phyloP scores from a whole-genome alignment of 2,329 filamentous ascomycete genomes.

The Herpotrichia juniperi region DNA sequence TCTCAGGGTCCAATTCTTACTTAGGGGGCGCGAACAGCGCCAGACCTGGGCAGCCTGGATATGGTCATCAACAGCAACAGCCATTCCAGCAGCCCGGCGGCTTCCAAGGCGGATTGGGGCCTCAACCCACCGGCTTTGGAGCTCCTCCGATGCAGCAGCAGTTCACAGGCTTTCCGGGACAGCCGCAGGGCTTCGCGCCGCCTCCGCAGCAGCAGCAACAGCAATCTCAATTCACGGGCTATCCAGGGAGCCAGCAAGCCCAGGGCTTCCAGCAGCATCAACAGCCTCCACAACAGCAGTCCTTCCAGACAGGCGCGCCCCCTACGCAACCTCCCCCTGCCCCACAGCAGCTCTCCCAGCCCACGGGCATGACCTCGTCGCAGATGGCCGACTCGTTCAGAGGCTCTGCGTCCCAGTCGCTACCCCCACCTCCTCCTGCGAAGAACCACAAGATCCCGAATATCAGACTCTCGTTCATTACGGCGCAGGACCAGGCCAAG shows the following conservation, averaged over 20 bases:
- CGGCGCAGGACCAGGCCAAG: slow-evolving; percentile 90
- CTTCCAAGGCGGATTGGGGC: slow-evolving; percentile 51
- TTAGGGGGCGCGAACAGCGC: slow-evolving; percentile 79
- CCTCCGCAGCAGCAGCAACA: slow-evolving; percentile 50
- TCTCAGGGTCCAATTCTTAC: slow-evolving; percentile 86
- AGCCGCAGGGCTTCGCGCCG: slow-evolving; percentile 54
- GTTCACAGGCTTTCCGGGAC: slow-evolving; percentile 56
- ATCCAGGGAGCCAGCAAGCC: slow-evolving; percentile 50
- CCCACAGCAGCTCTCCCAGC: slow-evolving; percentile 57
- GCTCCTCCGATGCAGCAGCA: slow-evolving; percentile 58
- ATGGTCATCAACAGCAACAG: slow-evolving; percentile 54
- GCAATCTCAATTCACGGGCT: slow-evolving; percentile 55
- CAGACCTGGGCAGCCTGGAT: slow-evolving; percentile 65
- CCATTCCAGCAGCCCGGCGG: slow-evolving; percentile 62
- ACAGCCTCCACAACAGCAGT: slow-evolving; percentile 58
- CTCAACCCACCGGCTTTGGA: slow-evolving; percentile 62
- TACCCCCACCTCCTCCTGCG: slow-evolving; percentile 69
- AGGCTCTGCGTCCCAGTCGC: slow-evolving; percentile 46
- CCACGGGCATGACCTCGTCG: slow-evolving; percentile 65
- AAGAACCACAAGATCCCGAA: slow-evolving; percentile 82
- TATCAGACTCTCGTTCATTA: slow-evolving; percentile 94
- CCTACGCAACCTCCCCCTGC: slow-evolving; percentile 61
- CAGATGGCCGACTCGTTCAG: slow-evolving; percentile 70
- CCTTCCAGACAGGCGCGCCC: slow-evolving; percentile 49
- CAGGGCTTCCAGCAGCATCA: slow-evolving; percentile 52